Percentiles rank a stretch among this genome's conserved stretches.
Evolutionary conservation across 2,329 filamentous ascomycete genomes (phyloP).

Genomic region (Nemania abortiva): DNA sequence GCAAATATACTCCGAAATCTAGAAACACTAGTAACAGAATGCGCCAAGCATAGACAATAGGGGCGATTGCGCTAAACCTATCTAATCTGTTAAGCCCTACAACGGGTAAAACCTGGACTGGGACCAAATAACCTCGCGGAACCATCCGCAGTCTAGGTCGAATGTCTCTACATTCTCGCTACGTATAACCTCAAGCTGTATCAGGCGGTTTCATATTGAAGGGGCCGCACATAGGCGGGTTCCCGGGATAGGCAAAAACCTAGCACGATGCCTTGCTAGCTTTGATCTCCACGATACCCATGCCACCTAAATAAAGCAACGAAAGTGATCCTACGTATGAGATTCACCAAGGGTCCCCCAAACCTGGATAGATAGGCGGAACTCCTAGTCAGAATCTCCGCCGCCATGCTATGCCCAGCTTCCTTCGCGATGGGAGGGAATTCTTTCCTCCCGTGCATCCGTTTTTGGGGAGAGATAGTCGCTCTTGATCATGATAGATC

Average conservation of each 20-base stretch:
- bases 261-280: background rate
- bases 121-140: no score
- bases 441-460: background rate
- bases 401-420: background rate
- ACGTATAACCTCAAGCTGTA: background rate
- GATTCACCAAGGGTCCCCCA: background rate
- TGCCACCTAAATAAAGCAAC: background rate
- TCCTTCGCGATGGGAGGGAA: background rate
- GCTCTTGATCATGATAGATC: background rate
- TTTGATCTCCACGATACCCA: background rate
- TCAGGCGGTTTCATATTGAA: slow-evolving; percentile 1
- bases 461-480: background rate
- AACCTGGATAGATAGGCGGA: no score
- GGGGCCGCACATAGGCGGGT: background rate
- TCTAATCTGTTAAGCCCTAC: no score
- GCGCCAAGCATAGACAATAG: no score
- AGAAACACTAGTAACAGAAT: no score
- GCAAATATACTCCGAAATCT: no score
- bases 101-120: no score
- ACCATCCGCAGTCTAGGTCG: no score
- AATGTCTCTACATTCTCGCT: no score
- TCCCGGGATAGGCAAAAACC: background rate
- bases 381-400: background rate
- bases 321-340: slow-evolving; percentile 13
- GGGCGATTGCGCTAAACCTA: no score